Base-by-base conservation (phyloP, 345 rosid genomes). In the Luvunga scandens region DNA sequence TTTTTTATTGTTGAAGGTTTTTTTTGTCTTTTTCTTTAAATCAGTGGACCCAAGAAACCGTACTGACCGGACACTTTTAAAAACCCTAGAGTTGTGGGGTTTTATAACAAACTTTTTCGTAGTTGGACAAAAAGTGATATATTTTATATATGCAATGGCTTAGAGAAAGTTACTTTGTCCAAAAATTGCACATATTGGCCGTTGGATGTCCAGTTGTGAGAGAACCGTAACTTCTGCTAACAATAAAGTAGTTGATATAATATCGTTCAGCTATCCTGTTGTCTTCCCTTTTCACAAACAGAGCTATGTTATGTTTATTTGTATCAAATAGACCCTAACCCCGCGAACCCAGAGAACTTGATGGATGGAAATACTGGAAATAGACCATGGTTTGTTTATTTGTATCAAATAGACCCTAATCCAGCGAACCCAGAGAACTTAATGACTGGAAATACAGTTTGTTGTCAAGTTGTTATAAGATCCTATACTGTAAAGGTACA, bases 1-100 rank as follows among this genome's bases (percentile, higher is more conserved):
- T 50, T 70, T 3, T 50, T 3, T 6, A 30, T 48, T 22, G 14
- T 3, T 19, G 21, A 7, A 25, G 14, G 6, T 2, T 12, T 33
- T 12, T 33, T 12, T 19, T 71, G 19, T 6, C 9, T 12, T 5
- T 0, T 61, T 9, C 9, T 9, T 9, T 9, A 8, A 8, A 27
- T 13, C 45, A 59, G 59, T 59, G 74, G 66, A 48, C 72, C 76
- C 42, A 66, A 24, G 34, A 12, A 10, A 42, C 80, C 80, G 84
- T 62, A 73, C 84, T 53, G 78, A 62, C 71, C 71, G 84, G 84
- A 77, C 78, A 68, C 71, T 28, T 66, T 22, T 66, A n/a, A 7
- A 64, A 66, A 45, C 60, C 77, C 45, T 5, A 45, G 45, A 63
- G 19, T 14, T 16, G 4, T 69, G 22, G 36, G 72, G 55, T 69